Evolutionary conservation across 805 yeast species (phyloP).

Genomic region (Cyberlindnera saturnus): DNA sequence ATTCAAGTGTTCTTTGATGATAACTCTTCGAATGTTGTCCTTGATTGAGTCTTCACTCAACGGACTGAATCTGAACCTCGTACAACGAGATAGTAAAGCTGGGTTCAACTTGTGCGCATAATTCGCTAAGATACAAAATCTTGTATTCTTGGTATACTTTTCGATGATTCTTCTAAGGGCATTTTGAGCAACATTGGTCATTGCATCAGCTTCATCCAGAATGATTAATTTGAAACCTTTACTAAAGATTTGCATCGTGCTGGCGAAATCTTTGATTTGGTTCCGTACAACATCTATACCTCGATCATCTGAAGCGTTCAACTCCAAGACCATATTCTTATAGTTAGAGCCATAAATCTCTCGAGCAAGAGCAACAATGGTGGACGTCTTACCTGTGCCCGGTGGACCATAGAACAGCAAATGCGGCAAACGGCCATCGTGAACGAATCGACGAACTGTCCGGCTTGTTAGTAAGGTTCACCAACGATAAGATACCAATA

Average conservation of each 20-base stretch:
- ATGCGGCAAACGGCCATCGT: slow-evolving; percentile 83
- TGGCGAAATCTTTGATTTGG: slow-evolving; percentile 93
- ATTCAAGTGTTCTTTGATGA: slow-evolving; percentile 58
- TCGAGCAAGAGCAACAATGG: slow-evolving; percentile 78
- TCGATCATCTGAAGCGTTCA: slow-evolving; percentile 96
- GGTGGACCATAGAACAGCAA: slow-evolving; percentile 93
- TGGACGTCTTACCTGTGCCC: slow-evolving; percentile 90
- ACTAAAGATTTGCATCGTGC: slow-evolving; percentile 88
- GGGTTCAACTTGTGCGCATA: slow-evolving; percentile 95
- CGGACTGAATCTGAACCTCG: slow-evolving; percentile 90
- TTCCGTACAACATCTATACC: slow-evolving; percentile 98
- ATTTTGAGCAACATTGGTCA: slow-evolving; percentile 83
- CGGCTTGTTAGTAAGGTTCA: background rate
- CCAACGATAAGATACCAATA: background rate
- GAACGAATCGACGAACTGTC: slow-evolving; percentile 68
- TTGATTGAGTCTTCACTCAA: slow-evolving; percentile 60
- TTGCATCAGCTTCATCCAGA: slow-evolving; percentile 95
- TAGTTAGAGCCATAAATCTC: slow-evolving; percentile 82
- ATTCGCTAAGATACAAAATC: slow-evolving; percentile 93
- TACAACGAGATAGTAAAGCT: slow-evolving; percentile 89
- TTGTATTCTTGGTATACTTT: slow-evolving; percentile 88
- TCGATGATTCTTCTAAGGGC: slow-evolving; percentile 78
- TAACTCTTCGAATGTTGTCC: slow-evolving; percentile 61
- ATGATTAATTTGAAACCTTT: slow-evolving; percentile 83
- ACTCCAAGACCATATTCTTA: slow-evolving; percentile 84